Percentiles rank a stretch among this genome's conserved stretches.
phyloP scores from a whole-genome alignment of 2,329 filamentous ascomycete genomes.

The Alternaria postmessia region DNA sequence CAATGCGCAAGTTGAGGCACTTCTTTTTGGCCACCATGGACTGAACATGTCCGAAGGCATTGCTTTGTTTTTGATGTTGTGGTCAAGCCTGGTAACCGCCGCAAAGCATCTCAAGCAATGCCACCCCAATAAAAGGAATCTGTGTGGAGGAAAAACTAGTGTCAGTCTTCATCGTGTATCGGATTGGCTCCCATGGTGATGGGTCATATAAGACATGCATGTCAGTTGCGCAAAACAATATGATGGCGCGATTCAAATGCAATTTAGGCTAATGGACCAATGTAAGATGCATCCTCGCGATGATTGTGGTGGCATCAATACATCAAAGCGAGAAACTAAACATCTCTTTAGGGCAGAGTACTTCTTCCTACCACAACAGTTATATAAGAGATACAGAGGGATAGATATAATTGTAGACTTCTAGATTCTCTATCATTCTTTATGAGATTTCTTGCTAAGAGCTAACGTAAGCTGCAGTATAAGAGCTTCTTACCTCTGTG shows the following conservation, averaged over 20 bases:
- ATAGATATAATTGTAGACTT: too few relatives aligned
- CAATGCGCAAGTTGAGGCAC: background rate
- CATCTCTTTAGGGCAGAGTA: too few relatives aligned
- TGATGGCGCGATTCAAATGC: slow-evolving; percentile 2
- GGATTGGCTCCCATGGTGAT: slow-evolving; percentile 9
- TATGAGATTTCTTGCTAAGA: too few relatives aligned
- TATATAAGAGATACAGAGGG: too few relatives aligned
- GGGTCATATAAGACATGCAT: slow-evolving; percentile 1
- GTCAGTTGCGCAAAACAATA: slow-evolving; percentile 3
- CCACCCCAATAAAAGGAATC: background rate
- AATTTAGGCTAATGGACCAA: too few relatives aligned
- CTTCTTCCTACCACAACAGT: too few relatives aligned
- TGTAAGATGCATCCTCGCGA: too few relatives aligned
- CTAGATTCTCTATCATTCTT: too few relatives aligned
- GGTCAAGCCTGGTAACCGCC: background rate
- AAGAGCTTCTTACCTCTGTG: too few relatives aligned
- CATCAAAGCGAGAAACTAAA: too few relatives aligned
- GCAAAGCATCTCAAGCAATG: slow-evolving; percentile 5
- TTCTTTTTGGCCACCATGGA: background rate
- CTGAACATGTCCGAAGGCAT: background rate
- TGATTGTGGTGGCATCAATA: too few relatives aligned
- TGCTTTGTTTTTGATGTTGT: background rate
- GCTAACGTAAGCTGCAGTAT: too few relatives aligned
- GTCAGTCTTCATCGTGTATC: background rate
- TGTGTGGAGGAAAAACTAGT: background rate